Evolutionary conservation across 179 eudicot genomes (phyloP), one percentile per base, ranked within the genome.

Genomic region (Spergularia azorica): DNA sequence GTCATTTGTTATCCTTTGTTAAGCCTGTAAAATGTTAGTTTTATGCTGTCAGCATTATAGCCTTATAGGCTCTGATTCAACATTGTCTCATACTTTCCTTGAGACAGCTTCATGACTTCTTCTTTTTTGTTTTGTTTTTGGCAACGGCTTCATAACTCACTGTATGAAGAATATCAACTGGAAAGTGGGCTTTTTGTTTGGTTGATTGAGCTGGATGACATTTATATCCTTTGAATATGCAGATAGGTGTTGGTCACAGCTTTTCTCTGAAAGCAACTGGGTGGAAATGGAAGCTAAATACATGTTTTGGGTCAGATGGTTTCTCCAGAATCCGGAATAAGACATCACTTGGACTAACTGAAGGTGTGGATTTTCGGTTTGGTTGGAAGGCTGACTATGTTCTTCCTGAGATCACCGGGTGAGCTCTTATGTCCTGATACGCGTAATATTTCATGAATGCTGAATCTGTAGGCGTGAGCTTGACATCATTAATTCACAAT

Each of bases 331-430:
- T 94, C 51, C 84, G 89, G 70, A 90, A 94, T 74, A 94, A 94
- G 78, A 92, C 98, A 48, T 81, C 90, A n/a, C 81, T 94, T 79
- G 94, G 94, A 60, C 67, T 92, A 78, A 87, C 90, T 76, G 96
- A 96, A 20, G 96, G 96, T 63, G 84, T 92, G 71, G 98, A 92
- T 85, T 83, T 94, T 20, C 89, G 98, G 70, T 94, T 94, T 80
- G 92, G 96, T 57, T 94, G 98, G 98, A 89, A 87, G 82, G 98
- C 98, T 6, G 97, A 94, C 75, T 94, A 89, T 79, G 91, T 89
- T 86, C 93, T 94, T 76, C 98, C 98, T n/a, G 96, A 90, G 80
- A 63, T 94, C 73, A 90, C 90, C 9, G 98, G 98, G 97, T 85
- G 83, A 86, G 87, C 79, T 46, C 9, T 41, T 16, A 15, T 39